A percentile compares a stretch with the other conserved stretches of the same genome.
phyloP scores from a whole-genome alignment of 1,139 yeast genomes.

The Scheffersomyces parashehatae region DNA sequence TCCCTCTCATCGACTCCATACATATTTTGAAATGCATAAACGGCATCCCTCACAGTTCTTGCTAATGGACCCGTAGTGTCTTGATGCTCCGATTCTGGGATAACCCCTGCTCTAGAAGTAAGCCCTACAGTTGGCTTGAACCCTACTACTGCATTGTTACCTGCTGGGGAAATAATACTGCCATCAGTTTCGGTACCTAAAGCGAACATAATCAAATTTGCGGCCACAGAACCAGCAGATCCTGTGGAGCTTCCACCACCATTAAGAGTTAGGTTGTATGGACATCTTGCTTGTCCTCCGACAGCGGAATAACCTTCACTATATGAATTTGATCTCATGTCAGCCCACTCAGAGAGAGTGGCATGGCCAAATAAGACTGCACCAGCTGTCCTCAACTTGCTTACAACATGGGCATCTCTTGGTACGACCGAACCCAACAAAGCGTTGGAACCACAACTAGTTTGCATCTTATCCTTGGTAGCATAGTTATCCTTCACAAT shows the following conservation, averaged over 20 bases:
- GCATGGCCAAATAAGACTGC: constrained; percentile 25
- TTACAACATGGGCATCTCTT: constrained; percentile 20
- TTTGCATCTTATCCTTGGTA: constrained; percentile 22
- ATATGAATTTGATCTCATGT: constrained; percentile 20
- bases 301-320: constrained; percentile 24
- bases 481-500: constrained; percentile 22
- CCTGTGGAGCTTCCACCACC: constrained; percentile 24
- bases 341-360: constrained; percentile 24
- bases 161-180: constrained; percentile 20
- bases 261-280: constrained; percentile 18
- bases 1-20: constrained; percentile 21
- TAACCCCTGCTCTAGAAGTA: constrained; percentile 21
- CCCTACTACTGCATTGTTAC: constrained; percentile 19
- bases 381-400: constrained; percentile 20
- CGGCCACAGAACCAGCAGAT: constrained; percentile 19
- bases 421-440: constrained; percentile 22
- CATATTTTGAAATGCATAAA: constrained; percentile 21
- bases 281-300: constrained; percentile 23
- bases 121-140: constrained; percentile 23
- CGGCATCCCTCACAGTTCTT: constrained; percentile 21
- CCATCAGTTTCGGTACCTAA: constrained; percentile 24
- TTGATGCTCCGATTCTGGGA: constrained; percentile 23
- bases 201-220: constrained; percentile 20
- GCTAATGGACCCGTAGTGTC: constrained; percentile 21
- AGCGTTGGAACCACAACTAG: constrained; percentile 19